A percentile compares a stretch with the other conserved stretches of the same genome.
Evolutionary conservation across 2,329 filamentous ascomycete genomes (phyloP).

Genomic region (Ceratocystis cacaofunesta): DNA sequence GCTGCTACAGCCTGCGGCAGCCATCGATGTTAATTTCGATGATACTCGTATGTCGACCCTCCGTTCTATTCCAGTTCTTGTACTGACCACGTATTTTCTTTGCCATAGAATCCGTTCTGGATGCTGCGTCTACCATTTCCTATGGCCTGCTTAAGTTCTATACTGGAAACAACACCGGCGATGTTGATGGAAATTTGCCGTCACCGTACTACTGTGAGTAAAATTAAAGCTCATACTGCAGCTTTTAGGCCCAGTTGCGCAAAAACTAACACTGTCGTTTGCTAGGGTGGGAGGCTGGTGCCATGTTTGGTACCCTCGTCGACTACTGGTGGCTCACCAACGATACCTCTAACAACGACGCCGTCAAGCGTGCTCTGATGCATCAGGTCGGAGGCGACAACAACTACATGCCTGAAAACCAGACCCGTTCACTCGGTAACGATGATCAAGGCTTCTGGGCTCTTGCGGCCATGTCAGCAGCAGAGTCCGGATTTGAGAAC

Average conservation of each 20-base stretch:
- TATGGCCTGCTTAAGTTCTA: slow-evolving; percentile 36
- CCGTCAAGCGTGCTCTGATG: slow-evolving; percentile 42
- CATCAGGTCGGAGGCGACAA: slow-evolving; percentile 44
- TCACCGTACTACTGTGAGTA: slow-evolving; percentile 49
- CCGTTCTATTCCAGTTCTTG: slow-evolving; percentile 4
- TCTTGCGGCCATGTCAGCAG: slow-evolving; percentile 64
- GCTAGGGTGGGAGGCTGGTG: slow-evolving; percentile 52
- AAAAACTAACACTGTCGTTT: slow-evolving; percentile 22
- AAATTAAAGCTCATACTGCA: background rate
- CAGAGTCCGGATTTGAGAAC: slow-evolving; percentile 61
- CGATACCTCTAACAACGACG: slow-evolving; percentile 47
- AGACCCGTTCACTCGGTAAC: slow-evolving; percentile 48
- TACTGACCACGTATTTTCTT: slow-evolving; percentile 23
- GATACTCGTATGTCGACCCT: slow-evolving; percentile 21
- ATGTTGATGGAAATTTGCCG: slow-evolving; percentile 42
- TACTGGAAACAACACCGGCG: slow-evolving; percentile 44
- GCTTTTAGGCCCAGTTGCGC: background rate
- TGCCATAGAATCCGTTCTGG: slow-evolving; percentile 34
- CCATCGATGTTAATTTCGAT: slow-evolving; percentile 20
- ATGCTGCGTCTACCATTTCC: slow-evolving; percentile 33
- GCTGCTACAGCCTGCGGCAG: slow-evolving; percentile 9
- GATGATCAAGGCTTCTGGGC: slow-evolving; percentile 77
- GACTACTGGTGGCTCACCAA: slow-evolving; percentile 61
- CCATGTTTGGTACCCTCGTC: slow-evolving; percentile 54
- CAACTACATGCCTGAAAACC: slow-evolving; percentile 54